phyloP scores from a whole-genome alignment of 768 basidiomycete genomes.

The Coprinellus micaceus region DNA sequence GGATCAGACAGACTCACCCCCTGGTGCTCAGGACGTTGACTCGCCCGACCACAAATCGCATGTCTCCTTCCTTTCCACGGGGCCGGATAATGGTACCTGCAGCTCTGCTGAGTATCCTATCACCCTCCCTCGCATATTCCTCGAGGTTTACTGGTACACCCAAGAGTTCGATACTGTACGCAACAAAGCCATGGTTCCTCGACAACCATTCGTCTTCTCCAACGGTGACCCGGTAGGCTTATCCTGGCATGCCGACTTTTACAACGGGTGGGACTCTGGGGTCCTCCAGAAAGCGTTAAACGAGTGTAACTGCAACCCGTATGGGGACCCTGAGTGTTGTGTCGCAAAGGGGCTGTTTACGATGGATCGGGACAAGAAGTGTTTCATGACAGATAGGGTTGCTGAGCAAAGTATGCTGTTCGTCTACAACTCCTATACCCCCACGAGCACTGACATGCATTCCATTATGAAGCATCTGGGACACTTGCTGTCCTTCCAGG shows the following conservation, averaged over 20 bases:
- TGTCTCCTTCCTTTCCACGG: slow-evolving; percentile 36
- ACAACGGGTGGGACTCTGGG: slow-evolving; percentile 46
- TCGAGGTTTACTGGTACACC: slow-evolving; percentile 45
- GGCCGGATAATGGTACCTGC: slow-evolving; percentile 40
- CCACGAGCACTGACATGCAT: not conserved
- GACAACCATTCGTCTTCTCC: slow-evolving; percentile 46
- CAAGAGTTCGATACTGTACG: slow-evolving; percentile 28
- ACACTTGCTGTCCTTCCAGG: slow-evolving; percentile 6
- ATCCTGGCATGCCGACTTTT: slow-evolving; percentile 44
- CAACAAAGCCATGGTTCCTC: slow-evolving; percentile 35
- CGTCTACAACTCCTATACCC: not conserved
- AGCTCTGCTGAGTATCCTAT: slow-evolving; percentile 32
- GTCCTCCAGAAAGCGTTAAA: slow-evolving; percentile 43
- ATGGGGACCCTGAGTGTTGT: slow-evolving; percentile 32
- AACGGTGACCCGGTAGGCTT: slow-evolving; percentile 58
- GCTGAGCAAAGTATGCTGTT: slow-evolving; percentile 29
- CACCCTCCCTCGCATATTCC: slow-evolving; percentile 40
- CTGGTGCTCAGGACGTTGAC: slow-evolving; percentile 38
- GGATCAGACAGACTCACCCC: not conserved
- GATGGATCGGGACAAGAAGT: slow-evolving; percentile 25
- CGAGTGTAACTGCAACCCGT: slow-evolving; percentile 35
- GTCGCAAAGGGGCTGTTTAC: slow-evolving; percentile 31
- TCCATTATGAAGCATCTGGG: not conserved
- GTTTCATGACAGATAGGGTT: slow-evolving; percentile 32
- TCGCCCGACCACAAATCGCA: slow-evolving; percentile 38